Conservation (phyloP, 768 basidiomycete species). For the Boletus vinaceobasis region DNA sequence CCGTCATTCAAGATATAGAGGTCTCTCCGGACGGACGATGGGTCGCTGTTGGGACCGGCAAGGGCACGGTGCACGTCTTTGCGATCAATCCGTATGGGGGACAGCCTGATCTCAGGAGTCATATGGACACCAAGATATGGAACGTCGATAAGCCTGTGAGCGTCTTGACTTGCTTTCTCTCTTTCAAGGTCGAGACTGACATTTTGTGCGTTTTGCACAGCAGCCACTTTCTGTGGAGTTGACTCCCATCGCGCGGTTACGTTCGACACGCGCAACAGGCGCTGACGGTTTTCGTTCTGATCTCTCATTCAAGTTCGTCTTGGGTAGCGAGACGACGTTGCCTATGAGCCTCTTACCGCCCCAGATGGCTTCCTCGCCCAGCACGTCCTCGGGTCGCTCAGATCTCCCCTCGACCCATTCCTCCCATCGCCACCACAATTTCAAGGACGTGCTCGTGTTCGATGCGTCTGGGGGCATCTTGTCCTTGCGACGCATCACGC, state of each 20-base stretch:
- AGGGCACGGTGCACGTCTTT: constrained; percentile 69
- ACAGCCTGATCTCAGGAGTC: constrained; percentile 56
- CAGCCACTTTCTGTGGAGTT: constrained; percentile 54
- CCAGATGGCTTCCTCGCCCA: constrained; percentile 23
- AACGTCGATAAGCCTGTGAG: constrained; percentile 51
- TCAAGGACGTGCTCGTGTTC: constrained; percentile 67
- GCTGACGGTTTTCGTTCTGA: constrained; percentile 35
- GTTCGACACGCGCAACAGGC: constrained; percentile 30
- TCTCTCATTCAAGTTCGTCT: constrained; percentile 56
- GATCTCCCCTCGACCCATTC: constrained; percentile 28
- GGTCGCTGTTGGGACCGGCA: constrained; percentile 64
- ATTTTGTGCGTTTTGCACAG: constrained; percentile 26
- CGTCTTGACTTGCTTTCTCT: background rate
- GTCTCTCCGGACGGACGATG: constrained; percentile 54
- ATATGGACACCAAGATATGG: constrained; percentile 54
- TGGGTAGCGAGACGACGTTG: constrained; percentile 27
- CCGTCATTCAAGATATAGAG: constrained; percentile 51
- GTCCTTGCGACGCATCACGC: constrained; percentile 49
- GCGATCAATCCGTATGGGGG: constrained; percentile 77
- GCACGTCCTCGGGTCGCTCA: constrained; percentile 28
- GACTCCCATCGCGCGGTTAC: constrained; percentile 54
- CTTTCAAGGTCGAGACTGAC: background rate
- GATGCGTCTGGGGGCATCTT: constrained; percentile 57
- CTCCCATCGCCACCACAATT: constrained; percentile 40
- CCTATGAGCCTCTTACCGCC: constrained; percentile 40